phyloP scores from a whole-genome alignment of 2,329 filamentous ascomycete genomes.

The Zymoseptoria crescenta region DNA sequence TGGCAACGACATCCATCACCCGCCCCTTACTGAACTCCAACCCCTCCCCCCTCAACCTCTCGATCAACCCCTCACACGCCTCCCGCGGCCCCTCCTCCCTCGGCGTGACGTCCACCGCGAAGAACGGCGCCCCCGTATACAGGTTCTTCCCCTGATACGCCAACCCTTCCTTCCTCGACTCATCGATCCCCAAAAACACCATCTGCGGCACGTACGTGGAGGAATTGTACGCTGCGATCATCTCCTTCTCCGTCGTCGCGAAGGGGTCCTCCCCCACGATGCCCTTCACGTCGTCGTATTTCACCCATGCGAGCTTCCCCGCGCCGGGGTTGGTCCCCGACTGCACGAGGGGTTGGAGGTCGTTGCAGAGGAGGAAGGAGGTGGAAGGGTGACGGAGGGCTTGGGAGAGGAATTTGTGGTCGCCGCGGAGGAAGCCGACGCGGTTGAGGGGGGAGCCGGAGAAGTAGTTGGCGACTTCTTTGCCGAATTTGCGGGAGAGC shows the following conservation, averaged over 20 bases:
- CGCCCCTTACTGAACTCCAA: constrained; percentile 60
- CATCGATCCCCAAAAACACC: constrained; percentile 79
- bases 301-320: constrained; percentile 57
- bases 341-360: constrained; percentile 60
- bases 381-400: constrained; percentile 60
- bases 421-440: constrained; percentile 66
- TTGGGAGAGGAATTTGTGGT: constrained; percentile 60
- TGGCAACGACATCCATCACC: constrained; percentile 50
- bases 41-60: constrained; percentile 53
- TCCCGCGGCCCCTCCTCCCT: constrained; percentile 48
- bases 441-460: constrained; percentile 65
- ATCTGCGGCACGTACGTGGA: constrained; percentile 58
- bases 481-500: constrained; percentile 69
- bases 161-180: constrained; percentile 49
- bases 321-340: constrained; percentile 32
- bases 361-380: constrained; percentile 69
- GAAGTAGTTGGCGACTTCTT: constrained; percentile 78
- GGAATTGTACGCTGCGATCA: constrained; percentile 68
- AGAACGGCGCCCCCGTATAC: constrained; percentile 75
- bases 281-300: constrained; percentile 58
- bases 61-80: constrained; percentile 54
- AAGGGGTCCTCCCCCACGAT: constrained; percentile 69
- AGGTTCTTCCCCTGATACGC: constrained; percentile 55
- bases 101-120: constrained; percentile 82
- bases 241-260: constrained; percentile 60